Conservation (phyloP, 108 stramenopile species). For the Nitzschia palea region DNA sequence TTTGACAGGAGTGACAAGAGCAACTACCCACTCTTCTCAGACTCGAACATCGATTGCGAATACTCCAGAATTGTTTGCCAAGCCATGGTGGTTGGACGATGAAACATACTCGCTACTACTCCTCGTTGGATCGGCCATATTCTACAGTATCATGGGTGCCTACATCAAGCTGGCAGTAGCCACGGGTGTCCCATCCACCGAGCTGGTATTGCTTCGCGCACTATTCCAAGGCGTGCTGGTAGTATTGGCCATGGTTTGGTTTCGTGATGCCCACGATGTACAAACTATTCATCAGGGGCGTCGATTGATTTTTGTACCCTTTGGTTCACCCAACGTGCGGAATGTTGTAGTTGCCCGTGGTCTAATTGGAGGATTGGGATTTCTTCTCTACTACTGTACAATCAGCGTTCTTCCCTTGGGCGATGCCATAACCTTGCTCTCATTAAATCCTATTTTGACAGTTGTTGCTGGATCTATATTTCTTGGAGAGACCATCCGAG, state of each 20-base stretch:
- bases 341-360: constrained; percentile 25
- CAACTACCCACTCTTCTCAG: no score
- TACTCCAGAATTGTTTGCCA: background rate
- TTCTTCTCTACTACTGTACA: constrained; percentile 36
- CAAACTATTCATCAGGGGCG: background rate
- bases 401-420: constrained; percentile 46
- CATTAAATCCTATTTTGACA: constrained; percentile 49
- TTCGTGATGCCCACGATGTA: constrained; percentile 8
- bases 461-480: constrained; percentile 39
- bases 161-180: constrained; percentile 33
- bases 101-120: constrained; percentile 21
- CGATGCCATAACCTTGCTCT: constrained; percentile 49
- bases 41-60: no score
- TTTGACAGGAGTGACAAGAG: no score
- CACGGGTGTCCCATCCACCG: constrained; percentile 37
- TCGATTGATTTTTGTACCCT: constrained; percentile 11
- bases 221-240: constrained; percentile 43
- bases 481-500: constrained; percentile 32
- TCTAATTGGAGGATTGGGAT: constrained; percentile 43
- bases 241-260: constrained; percentile 31
- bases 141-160: constrained; percentile 30
- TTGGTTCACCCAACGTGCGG: background rate
- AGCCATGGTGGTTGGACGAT: constrained; percentile 4
- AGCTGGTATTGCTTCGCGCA: constrained; percentile 47
- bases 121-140: constrained; percentile 27